Conservation (phyloP, 2,329 filamentous ascomycete genomes). For the Peltaster fructicola region DNA sequence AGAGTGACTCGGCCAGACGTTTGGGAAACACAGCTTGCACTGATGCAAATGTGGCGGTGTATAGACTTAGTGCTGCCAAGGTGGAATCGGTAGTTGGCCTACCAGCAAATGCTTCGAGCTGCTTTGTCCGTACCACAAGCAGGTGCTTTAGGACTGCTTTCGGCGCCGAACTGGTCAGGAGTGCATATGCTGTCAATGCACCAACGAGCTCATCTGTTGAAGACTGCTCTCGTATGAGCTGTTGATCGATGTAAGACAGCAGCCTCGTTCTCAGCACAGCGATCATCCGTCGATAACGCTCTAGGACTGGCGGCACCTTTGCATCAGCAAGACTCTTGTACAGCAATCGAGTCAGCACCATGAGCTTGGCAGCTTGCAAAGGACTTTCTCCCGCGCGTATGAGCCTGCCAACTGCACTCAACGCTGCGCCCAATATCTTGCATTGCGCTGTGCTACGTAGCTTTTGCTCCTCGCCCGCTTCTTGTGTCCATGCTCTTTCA, state of each 20-base stretch:
- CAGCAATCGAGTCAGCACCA: conserved; percentile 59
- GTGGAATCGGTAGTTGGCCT: conserved; percentile 34
- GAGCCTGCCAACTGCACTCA: conserved; percentile 33
- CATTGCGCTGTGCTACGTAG: conserved; percentile 9
- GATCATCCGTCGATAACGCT: conserved; percentile 46
- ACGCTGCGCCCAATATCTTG: conserved; percentile 37
- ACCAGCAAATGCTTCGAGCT: conserved; percentile 47
- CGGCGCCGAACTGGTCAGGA: conserved; percentile 63
- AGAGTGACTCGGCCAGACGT: conserved; percentile 51
- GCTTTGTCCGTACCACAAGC: conserved; percentile 51
- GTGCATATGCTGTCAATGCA: conserved; percentile 62
- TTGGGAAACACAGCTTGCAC: conserved; percentile 60
- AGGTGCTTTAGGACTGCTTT: conserved; percentile 67
- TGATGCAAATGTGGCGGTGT: conserved; percentile 58
- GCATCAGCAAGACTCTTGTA: conserved; percentile 51
- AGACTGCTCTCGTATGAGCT: conserved; percentile 19
- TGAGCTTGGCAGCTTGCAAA: conserved; percentile 41
- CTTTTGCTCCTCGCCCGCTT: conserved; percentile 3
- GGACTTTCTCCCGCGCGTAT: conserved; percentile 34
- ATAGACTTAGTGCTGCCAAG: conserved; percentile 50
- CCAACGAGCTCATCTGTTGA: conserved; percentile 39
- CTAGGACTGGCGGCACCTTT: conserved; percentile 35
- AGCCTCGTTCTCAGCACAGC: conserved; percentile 45
- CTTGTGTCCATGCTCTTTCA: conserved; percentile 3
- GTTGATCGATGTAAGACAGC: conserved; percentile 44